These are phyloP conservation scores for Tephrocybe sp. DNA, from an alignment of 768 basidiomycete species.

Conservation along the genomic window DNA sequence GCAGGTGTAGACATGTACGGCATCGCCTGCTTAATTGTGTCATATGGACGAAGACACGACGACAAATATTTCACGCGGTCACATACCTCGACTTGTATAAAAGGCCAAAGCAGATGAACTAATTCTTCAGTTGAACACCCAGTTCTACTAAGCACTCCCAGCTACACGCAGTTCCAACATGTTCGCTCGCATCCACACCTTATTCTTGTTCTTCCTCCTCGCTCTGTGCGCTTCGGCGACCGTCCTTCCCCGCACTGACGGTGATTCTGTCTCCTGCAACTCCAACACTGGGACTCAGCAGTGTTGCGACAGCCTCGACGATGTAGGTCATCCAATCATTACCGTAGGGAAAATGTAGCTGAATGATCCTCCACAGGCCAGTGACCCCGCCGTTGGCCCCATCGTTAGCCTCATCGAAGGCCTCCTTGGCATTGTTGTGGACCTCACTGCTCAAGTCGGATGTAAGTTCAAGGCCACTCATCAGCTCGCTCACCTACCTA, in stretches of 20 bases:
- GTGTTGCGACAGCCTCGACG: conserved; percentile 3
- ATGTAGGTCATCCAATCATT: no score
- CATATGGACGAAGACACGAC: not conserved
- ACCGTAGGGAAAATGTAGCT: no score
- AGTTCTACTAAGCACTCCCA: conserved; percentile 7
- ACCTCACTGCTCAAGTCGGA: conserved; percentile 12
- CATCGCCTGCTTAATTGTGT: not conserved
- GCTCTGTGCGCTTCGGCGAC: conserved; percentile 7
- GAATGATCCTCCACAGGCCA: not conserved
- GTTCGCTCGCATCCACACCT: conserved; percentile 13
- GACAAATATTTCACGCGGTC: not conserved
- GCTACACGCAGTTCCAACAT: conserved; percentile 1
- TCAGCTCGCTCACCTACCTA: not conserved
- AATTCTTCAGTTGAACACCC: conserved; percentile 2
- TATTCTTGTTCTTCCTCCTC: conserved; percentile 12
- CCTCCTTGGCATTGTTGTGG: conserved; percentile 9
- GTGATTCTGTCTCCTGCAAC: not conserved
- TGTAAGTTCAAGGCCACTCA: conserved; percentile 5
- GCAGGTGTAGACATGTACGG: no score
- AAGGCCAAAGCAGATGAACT: not conserved
- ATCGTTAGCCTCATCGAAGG: no score
- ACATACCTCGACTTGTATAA: conserved; percentile 1
- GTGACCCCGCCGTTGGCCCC: conserved; percentile 4
- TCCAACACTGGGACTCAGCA: conserved; percentile 5
- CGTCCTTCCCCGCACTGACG: conserved; percentile 5